phyloP scores from a whole-genome alignment of 75 land plant genomes.

The Isoetes taiwanensis region DNA sequence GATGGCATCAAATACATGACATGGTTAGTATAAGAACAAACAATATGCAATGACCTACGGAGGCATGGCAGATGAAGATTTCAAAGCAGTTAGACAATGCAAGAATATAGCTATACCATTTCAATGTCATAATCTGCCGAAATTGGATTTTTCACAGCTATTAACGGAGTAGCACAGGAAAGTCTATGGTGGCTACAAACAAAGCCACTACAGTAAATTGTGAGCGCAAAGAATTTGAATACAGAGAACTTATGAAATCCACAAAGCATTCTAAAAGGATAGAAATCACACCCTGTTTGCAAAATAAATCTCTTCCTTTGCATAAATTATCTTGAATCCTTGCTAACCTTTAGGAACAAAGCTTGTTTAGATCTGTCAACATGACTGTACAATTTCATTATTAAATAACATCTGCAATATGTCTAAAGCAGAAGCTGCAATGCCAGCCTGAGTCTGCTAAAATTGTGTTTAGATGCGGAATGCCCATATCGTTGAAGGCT shows the following conservation, averaged over 20 bases:
- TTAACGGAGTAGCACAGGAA: no score
- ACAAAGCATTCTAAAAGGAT: constrained; percentile 50
- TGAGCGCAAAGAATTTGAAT: no score
- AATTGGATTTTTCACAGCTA: no score
- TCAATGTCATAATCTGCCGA: no score
- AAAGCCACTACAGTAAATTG: no score
- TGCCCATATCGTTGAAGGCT: constrained; percentile 67
- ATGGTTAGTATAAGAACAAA: no score
- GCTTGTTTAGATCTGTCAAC: constrained; percentile 53
- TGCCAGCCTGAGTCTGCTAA: constrained; percentile 94
- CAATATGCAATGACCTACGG: no score
- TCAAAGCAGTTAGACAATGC: no score
- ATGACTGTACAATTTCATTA: constrained; percentile 90
- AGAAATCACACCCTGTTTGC: constrained; percentile 42
- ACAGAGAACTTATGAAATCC: no score
- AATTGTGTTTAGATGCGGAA: constrained; percentile 39
- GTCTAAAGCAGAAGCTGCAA: constrained; percentile 87
- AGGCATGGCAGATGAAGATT: no score
- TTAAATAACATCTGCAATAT: constrained; percentile 60
- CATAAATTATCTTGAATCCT: constrained; percentile 69
- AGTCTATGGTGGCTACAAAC: no score
- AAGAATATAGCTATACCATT: no score
- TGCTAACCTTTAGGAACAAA: constrained; percentile 32
- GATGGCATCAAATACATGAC: constrained; percentile 76
- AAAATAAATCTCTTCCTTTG: constrained; percentile 56